Percentiles rank a stretch among this genome's conserved stretches.
Conservation (phyloP, 768 basidiomycete species). For the Mycena alexandri region DNA sequence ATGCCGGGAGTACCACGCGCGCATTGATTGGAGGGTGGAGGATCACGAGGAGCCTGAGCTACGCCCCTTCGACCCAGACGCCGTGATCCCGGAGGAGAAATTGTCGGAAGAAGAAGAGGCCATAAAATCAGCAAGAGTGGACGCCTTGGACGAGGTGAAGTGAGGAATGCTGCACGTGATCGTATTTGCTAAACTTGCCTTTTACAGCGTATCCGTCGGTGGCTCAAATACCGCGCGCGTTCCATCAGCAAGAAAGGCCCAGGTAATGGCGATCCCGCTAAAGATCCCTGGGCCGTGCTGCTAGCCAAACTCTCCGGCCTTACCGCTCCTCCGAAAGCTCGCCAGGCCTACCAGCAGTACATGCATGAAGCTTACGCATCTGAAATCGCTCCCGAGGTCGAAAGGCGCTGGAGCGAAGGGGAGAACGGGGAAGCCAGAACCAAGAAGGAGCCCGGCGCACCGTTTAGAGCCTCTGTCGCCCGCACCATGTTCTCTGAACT, state of each 20-base stretch:
- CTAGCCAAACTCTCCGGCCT: slow-evolving; percentile 5
- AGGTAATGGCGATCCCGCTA: not conserved
- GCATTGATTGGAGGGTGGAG: slow-evolving; percentile 6
- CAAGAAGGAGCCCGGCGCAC: slow-evolving; percentile 6
- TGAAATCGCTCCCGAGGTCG: not conserved
- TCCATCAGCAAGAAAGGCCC: too few relatives aligned
- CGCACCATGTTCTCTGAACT: not conserved
- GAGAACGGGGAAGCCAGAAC: not conserved
- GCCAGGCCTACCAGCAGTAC: slow-evolving; percentile 24
- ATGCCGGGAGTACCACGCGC: slow-evolving; percentile 13
- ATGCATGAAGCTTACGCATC: slow-evolving; percentile 3
- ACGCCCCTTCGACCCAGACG: not conserved
- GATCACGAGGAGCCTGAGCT: slow-evolving; percentile 25
- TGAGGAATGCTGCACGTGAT: too few relatives aligned
- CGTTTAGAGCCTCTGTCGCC: not conserved
- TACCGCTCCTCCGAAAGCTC: slow-evolving; percentile 2
- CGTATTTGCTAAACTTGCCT: too few relatives aligned
- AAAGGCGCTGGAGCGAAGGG: not conserved
- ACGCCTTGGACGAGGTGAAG: too few relatives aligned
- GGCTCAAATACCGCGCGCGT: not conserved
- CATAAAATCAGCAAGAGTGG: too few relatives aligned
- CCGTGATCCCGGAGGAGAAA: not conserved
- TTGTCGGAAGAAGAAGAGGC: not conserved
- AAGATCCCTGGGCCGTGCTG: slow-evolving; percentile 8
- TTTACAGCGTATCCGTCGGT: slow-evolving; percentile 1